Conservation (phyloP, 495 filamentous ascomycete species). For the Apiosordaria backusii region DNA sequence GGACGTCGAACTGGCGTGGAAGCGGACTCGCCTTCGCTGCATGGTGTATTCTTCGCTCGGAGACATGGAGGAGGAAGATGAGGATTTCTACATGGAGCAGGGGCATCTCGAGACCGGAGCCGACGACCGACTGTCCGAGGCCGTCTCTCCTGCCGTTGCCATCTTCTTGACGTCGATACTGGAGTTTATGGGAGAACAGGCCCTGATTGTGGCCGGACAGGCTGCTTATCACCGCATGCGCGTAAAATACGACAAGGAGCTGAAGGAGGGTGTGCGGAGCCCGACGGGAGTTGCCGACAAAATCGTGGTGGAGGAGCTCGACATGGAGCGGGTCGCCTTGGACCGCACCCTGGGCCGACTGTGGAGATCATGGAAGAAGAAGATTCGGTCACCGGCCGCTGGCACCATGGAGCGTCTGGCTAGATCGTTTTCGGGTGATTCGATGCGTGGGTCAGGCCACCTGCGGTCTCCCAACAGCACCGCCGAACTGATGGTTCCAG, state of each 20-base stretch:
- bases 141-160: conserved; percentile 86
- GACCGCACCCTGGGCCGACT: conserved; percentile 81
- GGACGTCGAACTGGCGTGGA: conserved; percentile 87
- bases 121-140: conserved; percentile 55
- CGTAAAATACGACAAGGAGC: conserved; percentile 47
- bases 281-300: conserved; percentile 51
- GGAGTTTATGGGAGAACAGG: conserved; percentile 91
- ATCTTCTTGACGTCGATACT: conserved; percentile 94
- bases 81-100: conserved; percentile 75
- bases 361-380: conserved; percentile 95
- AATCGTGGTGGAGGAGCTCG: conserved; percentile 79
- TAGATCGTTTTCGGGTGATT: conserved; percentile 42
- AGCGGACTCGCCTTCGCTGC: conserved; percentile 81
- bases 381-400: conserved; percentile 51
- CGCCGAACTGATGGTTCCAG: conserved; percentile 27
- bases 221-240: conserved; percentile 73
- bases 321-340: conserved; percentile 90
- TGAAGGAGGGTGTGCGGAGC: conserved; percentile 44
- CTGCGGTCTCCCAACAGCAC: conserved; percentile 39
- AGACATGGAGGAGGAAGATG: conserved; percentile 96
- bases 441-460: conserved; percentile 27
- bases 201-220: conserved; percentile 80
- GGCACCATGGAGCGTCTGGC: conserved; percentile 32
- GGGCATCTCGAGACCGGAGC: conserved; percentile 59
- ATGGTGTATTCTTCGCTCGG: conserved; percentile 98